Base-by-base conservation (phyloP, 352 stramenopile genomes). In the Blastocystis sp. region DNA sequence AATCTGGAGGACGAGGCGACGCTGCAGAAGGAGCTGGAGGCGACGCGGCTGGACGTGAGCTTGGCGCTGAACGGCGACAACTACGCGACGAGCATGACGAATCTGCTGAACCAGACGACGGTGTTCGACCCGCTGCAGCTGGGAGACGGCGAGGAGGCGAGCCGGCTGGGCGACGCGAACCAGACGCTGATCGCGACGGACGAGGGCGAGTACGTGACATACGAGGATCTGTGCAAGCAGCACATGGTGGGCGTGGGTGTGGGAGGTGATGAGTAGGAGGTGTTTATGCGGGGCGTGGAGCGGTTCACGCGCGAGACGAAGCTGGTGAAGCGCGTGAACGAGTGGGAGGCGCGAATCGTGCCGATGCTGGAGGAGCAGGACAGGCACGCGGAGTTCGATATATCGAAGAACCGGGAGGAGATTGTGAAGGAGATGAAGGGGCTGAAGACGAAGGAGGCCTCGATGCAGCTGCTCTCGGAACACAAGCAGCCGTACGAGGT, bases 281-380 rank as follows among this genome's bases (percentile, higher is more conserved):
- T 11, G 56, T 79, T 79, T 38, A 60, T 79, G 69, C 41, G 40
- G 10, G 69, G 69, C 21, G 69, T 79, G 9, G 69, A 79, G 38
- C n/a, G 60, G 21, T 79, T 79, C n/a, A 79, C 69, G 40, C 19
- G 43, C 21, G 69, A 79, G n/a, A 79, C 69, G 40, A 79, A 79
- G 43, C 69, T 79, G 34, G 45, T 17, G 19, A 79, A 79, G 56
- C 69, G 69, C 3, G 69, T 79, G 19, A 64, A 62, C 38, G 69
- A 79, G n/a, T 79, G 69, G 69, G 69, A 79, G 48, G 62, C 41
- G 40, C 41, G 38, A 2, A 79, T 79, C 2, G 41, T 79, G 19
- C 69, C 69, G 40, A 64, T 79, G 43, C 28, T 79, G 19, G 69
- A 79, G n/a, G 69, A 79, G 40, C 69, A 79, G n/a, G 69, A 79